Base-by-base conservation (phyloP, 257 asterid genomes). In the Solanum tarijense region DNA sequence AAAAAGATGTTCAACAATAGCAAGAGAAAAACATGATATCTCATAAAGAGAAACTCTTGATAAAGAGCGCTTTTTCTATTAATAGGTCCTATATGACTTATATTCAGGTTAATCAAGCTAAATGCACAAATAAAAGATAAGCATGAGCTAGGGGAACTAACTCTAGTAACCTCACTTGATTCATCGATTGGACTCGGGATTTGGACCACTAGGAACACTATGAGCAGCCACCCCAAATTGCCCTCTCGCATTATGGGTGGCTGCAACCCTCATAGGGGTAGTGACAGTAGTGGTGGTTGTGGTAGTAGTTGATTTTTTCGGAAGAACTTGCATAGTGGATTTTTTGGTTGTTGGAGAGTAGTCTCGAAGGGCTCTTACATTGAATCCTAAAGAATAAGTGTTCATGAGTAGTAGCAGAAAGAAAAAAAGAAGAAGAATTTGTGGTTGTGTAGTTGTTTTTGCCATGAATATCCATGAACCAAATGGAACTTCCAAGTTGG, bases 381-480 rank as follows among this genome's bases (percentile, higher is more conserved):
- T 35, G 5, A 74, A 36, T 73, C 5, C 29, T 35, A 9, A 73
- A 34, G 18, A 34, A 73, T 10, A 73, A 73, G 29, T 73, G 25
- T 7, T 73, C 12, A 85, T 36, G 81, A 85, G 39, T 21, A 66
- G 39, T 21, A 85, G 38, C 12, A 66, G 4, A 39, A 84, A 12
- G 76, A 66, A 31, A 46, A 84, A n/a, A 66, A 85, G 20, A 58
- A 83, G 58, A 18, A 21, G 58, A 58, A 21, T 11, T 34, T 34
- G 81, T 23, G 65, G 8, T 76, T 76, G 23, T 39, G 60, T 34
- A n/a, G 16, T 35, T 84, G 65, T 23, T 85, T 35, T 85, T 38
- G 81, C 81, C 87, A 85, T 85, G 79, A 85, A 66, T 85, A 85
- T 66, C 87, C 87, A 85, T 66, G 87, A 66, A 85, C 81, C 87